Percentiles rank a stretch among this genome's conserved stretches.
Evolutionary conservation across 1,284 basidiomycete species (phyloP).

Genomic region (Heterobasidion occidentale): DNA sequence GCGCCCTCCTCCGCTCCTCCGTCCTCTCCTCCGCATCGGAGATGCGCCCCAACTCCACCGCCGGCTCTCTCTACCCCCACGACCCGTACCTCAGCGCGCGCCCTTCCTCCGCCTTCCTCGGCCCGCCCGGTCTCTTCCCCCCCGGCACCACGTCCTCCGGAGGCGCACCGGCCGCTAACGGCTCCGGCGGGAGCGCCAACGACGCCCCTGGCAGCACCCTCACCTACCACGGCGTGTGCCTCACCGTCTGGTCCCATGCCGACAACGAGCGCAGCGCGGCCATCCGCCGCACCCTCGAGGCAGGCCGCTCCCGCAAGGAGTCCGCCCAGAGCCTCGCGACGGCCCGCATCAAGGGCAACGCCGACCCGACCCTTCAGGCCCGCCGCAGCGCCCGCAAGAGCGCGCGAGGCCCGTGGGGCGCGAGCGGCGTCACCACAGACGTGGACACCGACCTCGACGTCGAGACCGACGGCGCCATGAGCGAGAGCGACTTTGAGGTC

Average conservation of each 20-base stretch:
- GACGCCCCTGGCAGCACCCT: slow-evolving; percentile 34
- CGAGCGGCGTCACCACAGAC: slow-evolving; percentile 36
- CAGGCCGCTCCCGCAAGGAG: slow-evolving; percentile 68
- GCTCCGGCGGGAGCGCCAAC: slow-evolving; percentile 9
- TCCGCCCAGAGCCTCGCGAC: slow-evolving; percentile 65
- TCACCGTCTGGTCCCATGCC: slow-evolving; percentile 92
- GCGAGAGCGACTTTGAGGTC: slow-evolving; percentile 77
- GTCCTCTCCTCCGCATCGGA: slow-evolving; percentile 55
- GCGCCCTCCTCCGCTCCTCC: slow-evolving; percentile 66
- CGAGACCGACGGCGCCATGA: slow-evolving; percentile 70
- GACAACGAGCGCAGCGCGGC: slow-evolving; percentile 79
- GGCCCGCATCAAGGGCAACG: slow-evolving; percentile 50
- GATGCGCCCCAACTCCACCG: slow-evolving; percentile 28
- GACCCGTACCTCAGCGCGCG: slow-evolving; percentile 69
- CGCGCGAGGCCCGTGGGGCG: slow-evolving; percentile 60
- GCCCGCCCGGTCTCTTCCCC: slow-evolving; percentile 50
- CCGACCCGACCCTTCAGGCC: slow-evolving; percentile 48
- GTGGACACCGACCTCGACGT: slow-evolving; percentile 58
- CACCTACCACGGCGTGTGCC: slow-evolving; percentile 83
- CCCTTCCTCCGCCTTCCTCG: slow-evolving; percentile 68
- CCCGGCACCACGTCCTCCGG: slow-evolving; percentile 9
- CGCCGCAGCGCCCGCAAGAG: slow-evolving; percentile 47
- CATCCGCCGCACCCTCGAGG: slow-evolving; percentile 76
- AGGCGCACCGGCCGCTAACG: slow-evolving; percentile 8
- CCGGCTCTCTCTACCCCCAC: slow-evolving; percentile 61